Evolutionary conservation across 768 basidiomycete species (phyloP), one percentile per base, ranked within the genome.

Genomic region (Tulasnella sp.): DNA sequence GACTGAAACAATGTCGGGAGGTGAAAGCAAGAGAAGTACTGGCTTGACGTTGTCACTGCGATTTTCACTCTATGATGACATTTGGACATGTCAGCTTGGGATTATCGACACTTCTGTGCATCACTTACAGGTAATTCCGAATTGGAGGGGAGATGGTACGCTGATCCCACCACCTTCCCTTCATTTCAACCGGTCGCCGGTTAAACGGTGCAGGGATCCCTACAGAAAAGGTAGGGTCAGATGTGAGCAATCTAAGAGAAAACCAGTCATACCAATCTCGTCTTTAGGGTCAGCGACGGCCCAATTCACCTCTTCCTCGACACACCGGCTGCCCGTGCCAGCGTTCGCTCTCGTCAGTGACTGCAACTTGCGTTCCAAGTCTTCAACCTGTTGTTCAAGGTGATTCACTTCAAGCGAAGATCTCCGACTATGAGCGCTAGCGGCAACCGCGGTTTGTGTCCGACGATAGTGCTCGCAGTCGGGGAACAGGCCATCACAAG

Each of bases 61-160:
- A 69, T 69, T 12, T 52, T 52, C 22, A 69, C 22, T 34, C 67
- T 69, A 17, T 22, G 16, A 41, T 1, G 41, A 69, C n/a, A 3
- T n/a, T 9, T 32, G 11, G 26, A 32, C n/a, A 22, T 7, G 11
- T n/a, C n/a, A 26, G 41, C 22, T 41, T 19, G n/a, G 12, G n/a
- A n/a, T 37, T n/a, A 14, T 26, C 32, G 52, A 7, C 9, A 19
- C 8, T 29, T 26, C n/a, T 12, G 16, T 12, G 67, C 34, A 22
- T n/a, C n/a, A 41, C 67, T 44, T 40, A 69, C 67, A 69, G 11
- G 67, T 69, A 69, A 16, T 69, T 44, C n/a, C 67, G 67, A 0
- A 69, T 39, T 19, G 67, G 67, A 2, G 67, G 40, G 8, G 67
- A 36, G 11, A 69, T 22, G n/a, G 12, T 19, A 22, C 22, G 35